These are phyloP conservation scores for Mediolabrus comicus DNA, from an alignment of 108 stramenopile species.

Conservation along the genomic window DNA sequence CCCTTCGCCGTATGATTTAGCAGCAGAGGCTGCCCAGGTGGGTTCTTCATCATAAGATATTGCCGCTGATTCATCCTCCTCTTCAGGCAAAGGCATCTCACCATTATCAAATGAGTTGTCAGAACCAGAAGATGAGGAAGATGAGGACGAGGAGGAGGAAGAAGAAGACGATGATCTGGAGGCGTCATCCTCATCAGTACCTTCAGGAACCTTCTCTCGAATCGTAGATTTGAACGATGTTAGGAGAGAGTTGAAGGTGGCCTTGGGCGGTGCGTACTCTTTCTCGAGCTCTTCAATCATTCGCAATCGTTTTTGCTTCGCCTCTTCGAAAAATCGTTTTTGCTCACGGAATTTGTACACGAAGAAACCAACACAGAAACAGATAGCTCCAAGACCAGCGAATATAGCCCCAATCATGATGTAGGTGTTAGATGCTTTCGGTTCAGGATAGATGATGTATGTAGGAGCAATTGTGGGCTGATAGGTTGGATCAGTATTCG, in stretches of 20 bases:
- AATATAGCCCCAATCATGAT: neutral
- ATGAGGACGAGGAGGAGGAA: neutral
- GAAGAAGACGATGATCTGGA: neutral
- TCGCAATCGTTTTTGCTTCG: neutral
- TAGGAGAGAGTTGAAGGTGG: neutral
- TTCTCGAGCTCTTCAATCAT: neutral
- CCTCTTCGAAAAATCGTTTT: neutral
- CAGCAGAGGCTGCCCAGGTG: no score
- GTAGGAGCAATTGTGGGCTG: constrained; percentile 27
- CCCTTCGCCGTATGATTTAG: neutral
- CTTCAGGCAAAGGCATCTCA: neutral
- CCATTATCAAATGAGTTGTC: neutral
- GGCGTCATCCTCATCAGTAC: neutral
- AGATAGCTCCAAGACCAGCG: neutral
- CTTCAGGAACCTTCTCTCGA: neutral
- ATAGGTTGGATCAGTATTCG: constrained; percentile 10
- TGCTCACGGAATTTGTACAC: constrained; percentile 2
- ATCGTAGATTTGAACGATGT: neutral
- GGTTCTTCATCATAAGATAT: neutral
- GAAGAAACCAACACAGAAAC: constrained; percentile 4
- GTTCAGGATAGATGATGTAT: constrained; percentile 33
- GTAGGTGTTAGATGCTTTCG: neutral
- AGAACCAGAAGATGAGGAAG: neutral
- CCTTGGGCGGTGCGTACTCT: neutral
- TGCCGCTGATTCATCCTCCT: neutral